These are phyloP conservation scores for Zelonia costaricensis DNA, from an alignment of 208 protist species.

Conservation along the genomic window DNA sequence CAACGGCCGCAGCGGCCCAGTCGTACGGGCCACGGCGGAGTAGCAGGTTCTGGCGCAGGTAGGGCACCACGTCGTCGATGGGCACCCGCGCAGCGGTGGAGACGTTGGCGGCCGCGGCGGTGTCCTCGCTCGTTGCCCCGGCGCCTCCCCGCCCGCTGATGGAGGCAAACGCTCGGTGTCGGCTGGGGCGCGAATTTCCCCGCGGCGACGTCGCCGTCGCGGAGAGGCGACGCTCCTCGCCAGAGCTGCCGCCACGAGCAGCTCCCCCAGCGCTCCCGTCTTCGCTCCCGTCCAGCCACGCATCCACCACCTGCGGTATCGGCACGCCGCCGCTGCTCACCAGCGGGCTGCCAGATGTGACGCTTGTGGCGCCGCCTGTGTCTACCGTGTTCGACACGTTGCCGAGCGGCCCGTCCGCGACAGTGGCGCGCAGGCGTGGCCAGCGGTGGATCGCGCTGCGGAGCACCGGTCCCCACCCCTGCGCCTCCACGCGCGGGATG, in stretches of 20 bases:
- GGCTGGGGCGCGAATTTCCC: too few species aligned
- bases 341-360: too few species aligned
- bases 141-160: too few species aligned
- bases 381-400: background rate
- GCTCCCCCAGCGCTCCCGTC: too few species aligned
- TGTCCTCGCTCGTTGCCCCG: background rate
- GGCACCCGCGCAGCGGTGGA: conserved; percentile 31
- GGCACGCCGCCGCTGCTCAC: too few species aligned
- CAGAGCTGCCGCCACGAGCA: too few species aligned
- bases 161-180: too few species aligned
- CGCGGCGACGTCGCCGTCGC: too few species aligned
- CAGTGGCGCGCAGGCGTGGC: conserved; percentile 24
- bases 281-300: too few species aligned
- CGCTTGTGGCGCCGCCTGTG: background rate
- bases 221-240: too few species aligned
- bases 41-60: conserved; percentile 40
- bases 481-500: conserved; percentile 28
- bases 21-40: conserved; percentile 46
- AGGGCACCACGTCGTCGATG: conserved; percentile 33
- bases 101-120: conserved; percentile 4
- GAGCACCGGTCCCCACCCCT: conserved; percentile 37
- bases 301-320: too few species aligned
- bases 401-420: background rate
- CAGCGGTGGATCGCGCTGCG: conserved; percentile 37
- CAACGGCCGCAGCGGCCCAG: background rate